Conservation (phyloP, 352 stramenopile species). For the Globisporangium heterothallicum region DNA sequence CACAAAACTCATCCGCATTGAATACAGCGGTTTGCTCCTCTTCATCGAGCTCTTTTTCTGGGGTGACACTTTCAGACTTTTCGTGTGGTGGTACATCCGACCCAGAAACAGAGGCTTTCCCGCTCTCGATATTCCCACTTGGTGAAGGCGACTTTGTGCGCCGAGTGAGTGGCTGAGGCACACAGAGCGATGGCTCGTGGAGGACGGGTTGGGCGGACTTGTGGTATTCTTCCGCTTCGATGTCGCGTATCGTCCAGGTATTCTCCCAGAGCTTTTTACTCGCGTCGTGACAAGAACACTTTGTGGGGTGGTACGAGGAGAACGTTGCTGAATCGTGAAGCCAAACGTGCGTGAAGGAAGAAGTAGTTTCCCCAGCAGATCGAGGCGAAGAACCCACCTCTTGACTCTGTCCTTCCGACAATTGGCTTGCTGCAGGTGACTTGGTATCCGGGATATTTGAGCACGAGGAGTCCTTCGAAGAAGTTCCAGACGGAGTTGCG, state of each 20-base stretch:
- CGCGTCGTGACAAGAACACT: neutral
- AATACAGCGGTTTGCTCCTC: neutral
- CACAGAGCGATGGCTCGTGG: neutral
- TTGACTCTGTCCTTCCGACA: neutral
- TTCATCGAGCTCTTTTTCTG: neutral
- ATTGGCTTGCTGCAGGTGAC: neutral
- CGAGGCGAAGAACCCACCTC: neutral
- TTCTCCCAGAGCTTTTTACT: slow-evolving; percentile 6
- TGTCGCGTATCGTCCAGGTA: slow-evolving; percentile 18
- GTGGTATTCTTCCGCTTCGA: neutral
- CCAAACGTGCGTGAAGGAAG: slow-evolving; percentile 10
- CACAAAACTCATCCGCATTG: slow-evolving; percentile 3
- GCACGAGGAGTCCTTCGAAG: neutral
- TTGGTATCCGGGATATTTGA: neutral
- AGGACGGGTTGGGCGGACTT: neutral
- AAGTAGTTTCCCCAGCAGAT: neutral
- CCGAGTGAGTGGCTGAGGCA: neutral
- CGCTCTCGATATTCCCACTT: no score
- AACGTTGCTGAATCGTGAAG: neutral
- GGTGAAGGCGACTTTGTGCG: neutral
- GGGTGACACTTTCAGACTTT: no score
- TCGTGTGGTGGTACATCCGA: no score
- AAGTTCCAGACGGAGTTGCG: neutral
- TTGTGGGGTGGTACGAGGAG: slow-evolving; percentile 3
- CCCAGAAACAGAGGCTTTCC: no score